These are phyloP conservation scores for Cercospora sp. DNA, from an alignment of 2,329 filamentous ascomycete species.

Conservation along the genomic window DNA sequence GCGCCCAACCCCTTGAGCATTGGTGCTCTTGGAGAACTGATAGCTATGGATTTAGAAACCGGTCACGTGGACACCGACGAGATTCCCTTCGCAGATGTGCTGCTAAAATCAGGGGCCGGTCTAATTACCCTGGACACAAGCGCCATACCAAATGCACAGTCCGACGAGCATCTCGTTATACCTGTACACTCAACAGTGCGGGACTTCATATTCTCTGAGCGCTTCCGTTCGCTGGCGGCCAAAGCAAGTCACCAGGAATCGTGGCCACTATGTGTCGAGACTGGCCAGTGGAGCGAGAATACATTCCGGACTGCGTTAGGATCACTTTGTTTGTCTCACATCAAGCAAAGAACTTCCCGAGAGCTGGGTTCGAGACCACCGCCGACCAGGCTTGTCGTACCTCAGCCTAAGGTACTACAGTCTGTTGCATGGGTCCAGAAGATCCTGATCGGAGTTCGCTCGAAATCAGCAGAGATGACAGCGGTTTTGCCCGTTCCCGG, in stretches of 20 bases:
- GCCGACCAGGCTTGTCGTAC: neutral
- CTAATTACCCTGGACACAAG: neutral
- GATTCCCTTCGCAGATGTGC: neutral
- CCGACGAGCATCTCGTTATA: neutral
- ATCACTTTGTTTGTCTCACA: neutral
- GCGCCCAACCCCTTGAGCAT: neutral
- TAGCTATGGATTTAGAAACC: neutral
- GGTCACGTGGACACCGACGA: neutral
- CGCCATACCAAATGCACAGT: too few species aligned
- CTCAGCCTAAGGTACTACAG: neutral
- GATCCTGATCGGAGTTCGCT: neutral
- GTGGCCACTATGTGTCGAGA: neutral
- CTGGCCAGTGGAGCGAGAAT: neutral
- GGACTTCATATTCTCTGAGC: neutral
- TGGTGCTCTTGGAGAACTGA: neutral
- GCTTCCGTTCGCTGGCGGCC: neutral
- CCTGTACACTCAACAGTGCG: neutral
- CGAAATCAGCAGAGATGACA: neutral
- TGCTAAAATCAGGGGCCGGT: neutral
- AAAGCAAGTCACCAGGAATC: neutral
- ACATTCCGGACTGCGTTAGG: neutral
- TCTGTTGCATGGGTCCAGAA: neutral
- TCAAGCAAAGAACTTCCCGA: neutral
- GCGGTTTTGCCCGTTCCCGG: neutral
- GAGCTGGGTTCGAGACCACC: neutral